These are phyloP conservation scores for Endotrypanum monterogeii DNA, from an alignment of 208 protist species.

Conservation along the genomic window DNA sequence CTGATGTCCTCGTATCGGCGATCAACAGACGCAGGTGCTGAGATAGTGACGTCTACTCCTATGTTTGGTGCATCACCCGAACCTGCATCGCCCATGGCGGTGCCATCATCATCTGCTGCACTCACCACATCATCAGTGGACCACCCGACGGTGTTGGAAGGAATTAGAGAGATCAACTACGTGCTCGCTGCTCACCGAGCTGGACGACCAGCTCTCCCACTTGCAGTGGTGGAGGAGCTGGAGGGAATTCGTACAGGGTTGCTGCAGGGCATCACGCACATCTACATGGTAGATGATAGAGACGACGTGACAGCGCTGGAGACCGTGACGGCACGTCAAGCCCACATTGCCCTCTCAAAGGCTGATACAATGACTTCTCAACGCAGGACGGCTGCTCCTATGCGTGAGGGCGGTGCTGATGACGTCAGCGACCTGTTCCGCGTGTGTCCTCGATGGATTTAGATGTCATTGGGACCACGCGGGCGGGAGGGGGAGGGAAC, in stretches of 20 bases:
- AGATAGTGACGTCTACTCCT: neutral
- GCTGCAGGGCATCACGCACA: constrained; percentile 13
- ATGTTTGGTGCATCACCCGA: neutral
- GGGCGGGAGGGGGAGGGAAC: neutral
- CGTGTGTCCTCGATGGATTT: constrained; percentile 29
- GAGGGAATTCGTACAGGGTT: constrained; percentile 42
- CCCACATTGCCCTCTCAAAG: neutral
- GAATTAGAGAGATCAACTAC: constrained; percentile 42
- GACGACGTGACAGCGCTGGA: neutral
- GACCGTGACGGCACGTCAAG: neutral
- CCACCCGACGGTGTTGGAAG: constrained; percentile 27
- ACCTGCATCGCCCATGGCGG: neutral
- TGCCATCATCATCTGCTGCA: neutral
- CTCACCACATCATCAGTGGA: constrained; percentile 8
- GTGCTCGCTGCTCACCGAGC: constrained; percentile 35
- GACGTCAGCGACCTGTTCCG: neutral
- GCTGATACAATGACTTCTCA: no score
- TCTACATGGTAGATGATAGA: neutral
- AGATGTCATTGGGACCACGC: neutral
- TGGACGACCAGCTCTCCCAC: constrained; percentile 22
- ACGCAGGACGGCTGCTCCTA: neutral
- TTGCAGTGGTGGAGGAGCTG: constrained; percentile 41
- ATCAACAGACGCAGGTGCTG: neutral
- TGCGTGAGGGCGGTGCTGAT: neutral
- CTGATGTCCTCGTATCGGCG: neutral